Base-by-base conservation (phyloP, 1,139 yeast species). In the Taiozyma sp. region DNA sequence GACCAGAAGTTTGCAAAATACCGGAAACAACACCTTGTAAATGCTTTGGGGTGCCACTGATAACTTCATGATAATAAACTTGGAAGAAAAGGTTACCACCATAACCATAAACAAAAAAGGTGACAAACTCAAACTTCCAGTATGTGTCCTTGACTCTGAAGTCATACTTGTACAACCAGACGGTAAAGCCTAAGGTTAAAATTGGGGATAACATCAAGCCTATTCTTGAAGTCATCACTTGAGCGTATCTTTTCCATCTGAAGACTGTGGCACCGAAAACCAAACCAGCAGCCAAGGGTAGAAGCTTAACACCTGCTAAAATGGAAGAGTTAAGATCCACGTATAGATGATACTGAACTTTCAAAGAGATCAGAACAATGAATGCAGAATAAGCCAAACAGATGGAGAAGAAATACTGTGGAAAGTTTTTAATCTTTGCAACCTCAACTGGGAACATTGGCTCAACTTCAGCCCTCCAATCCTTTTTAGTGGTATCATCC, bases 21-120 rank as follows among this genome's bases (percentile, higher is more conserved):
- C 70, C 72, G 7, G 65, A 58, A 3, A 70, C 68, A 28, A 59
- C 62, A n/a, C 71, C 71, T 43, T 68, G 71, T 19, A 66, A 54
- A 47, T 67, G 66, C 6, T 54, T 43, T 3, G 73, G 72, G 8
- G 71, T 65, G n/a, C 54, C 52, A 4, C 62, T 57, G 38, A 68
- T 19, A 13, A 53, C 29, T 8, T 48, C 48, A 24, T 51, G 50
- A 22, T 43, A 28, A 22, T 49, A 54, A 4, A 53, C 46, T 10
- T 47, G 29, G 29, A 49, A 54, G 42, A 49, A 53, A 2, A 52
- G 22, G n/a, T 58, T 57, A 8, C 52, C 54, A 0, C 67, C 67
- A 44, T 49, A 13, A 13, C 34, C 34, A 13, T 60, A 53, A 1
- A 64, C 38, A 5, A 56, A 44, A 13, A 50, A 54, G 8, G 64